Conservation (phyloP, 2,329 filamentous ascomycete species). For the Aspergillus alliaceus region DNA sequence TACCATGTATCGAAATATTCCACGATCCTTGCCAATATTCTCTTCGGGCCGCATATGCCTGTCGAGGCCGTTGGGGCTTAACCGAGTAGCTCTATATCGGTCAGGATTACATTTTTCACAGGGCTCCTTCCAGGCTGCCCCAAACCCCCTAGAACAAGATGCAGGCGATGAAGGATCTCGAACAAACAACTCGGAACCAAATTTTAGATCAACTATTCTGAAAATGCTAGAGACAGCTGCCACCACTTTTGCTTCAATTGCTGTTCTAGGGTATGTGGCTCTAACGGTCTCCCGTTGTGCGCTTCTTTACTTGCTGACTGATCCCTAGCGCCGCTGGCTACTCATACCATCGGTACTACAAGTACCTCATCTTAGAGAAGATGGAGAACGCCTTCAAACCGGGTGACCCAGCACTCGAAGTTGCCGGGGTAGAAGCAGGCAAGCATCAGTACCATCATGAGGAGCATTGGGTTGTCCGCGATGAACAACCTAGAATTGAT, state of each 20-base stretch:
- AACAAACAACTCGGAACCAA: slow-evolving; percentile 30
- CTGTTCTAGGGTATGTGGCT: slow-evolving; percentile 60
- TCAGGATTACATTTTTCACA: slow-evolving; percentile 25
- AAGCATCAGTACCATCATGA: slow-evolving; percentile 41
- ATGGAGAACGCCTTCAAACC: slow-evolving; percentile 90
- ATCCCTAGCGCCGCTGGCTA: slow-evolving; percentile 61
- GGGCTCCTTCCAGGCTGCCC: slow-evolving; percentile 21
- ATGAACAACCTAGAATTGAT: slow-evolving; percentile 80
- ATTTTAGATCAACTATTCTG: slow-evolving; percentile 40
- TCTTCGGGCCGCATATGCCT: slow-evolving; percentile 19
- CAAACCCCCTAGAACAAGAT: slow-evolving; percentile 32
- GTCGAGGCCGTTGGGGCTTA: slow-evolving; percentile 13
- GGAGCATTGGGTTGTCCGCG: slow-evolving; percentile 77
- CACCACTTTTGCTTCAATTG: slow-evolving; percentile 73
- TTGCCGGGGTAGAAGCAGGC: slow-evolving; percentile 60
- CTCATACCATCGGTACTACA: slow-evolving; percentile 81
- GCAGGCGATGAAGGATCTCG: slow-evolving; percentile 26
- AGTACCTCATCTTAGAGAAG: slow-evolving; percentile 84
- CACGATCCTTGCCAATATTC: slow-evolving; percentile 19
- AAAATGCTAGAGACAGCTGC: slow-evolving; percentile 74
- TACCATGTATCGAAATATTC: slow-evolving; percentile 25
- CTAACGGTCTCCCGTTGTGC: not conserved
- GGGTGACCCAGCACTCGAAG: slow-evolving; percentile 82
- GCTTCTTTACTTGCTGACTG: slow-evolving; percentile 17
- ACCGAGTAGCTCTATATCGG: slow-evolving; percentile 12